Conservation (phyloP, 768 basidiomycete genomes). For the Rhodotorula sphaerocarpa region DNA sequence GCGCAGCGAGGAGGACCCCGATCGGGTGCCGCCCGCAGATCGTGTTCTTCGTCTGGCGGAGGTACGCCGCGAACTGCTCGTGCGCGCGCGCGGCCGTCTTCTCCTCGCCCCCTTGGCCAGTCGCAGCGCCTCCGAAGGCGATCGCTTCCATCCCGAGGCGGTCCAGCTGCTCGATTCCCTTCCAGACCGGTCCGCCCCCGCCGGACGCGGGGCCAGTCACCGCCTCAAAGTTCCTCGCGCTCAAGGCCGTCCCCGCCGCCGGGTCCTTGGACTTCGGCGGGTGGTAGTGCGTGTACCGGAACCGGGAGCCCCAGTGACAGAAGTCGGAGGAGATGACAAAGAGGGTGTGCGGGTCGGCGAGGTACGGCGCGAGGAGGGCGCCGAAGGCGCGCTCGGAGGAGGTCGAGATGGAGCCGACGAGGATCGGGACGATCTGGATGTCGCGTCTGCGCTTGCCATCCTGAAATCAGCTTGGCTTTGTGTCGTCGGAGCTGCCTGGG, state of each 20-base stretch:
- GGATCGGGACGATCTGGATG: conserved; percentile 75
- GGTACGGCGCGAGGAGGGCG: conserved; percentile 65
- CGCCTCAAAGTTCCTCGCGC: conserved; percentile 20
- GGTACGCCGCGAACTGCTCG: conserved; percentile 57
- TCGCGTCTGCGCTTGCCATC: conserved; percentile 42
- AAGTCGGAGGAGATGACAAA: conserved; percentile 93
- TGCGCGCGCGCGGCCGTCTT: conserved; percentile 48
- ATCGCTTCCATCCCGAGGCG: conserved; percentile 45
- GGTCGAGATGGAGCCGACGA: conserved; percentile 70
- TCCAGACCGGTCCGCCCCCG: conserved; percentile 29
- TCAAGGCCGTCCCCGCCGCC: conserved; percentile 43
- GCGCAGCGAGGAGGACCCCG: conserved; percentile 74
- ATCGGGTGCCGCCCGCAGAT: conserved; percentile 97
- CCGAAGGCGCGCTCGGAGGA: conserved; percentile 60
- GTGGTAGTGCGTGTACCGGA: conserved; percentile 80
- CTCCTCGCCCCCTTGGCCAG: conserved; percentile 47
- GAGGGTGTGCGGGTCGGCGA: conserved; percentile 67
- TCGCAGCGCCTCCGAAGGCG: conserved; percentile 48
- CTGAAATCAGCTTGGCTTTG: no score
- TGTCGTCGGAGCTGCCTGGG: no score
- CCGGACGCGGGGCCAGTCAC: no score
- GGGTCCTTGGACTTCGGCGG: conserved; percentile 45
- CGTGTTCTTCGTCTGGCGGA: conserved; percentile 73
- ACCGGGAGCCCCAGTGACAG: conserved; percentile 91
- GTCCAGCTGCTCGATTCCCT: conserved; percentile 23